Evolutionary conservation across 768 basidiomycete genomes (phyloP), one percentile per base, ranked within the genome.

Genomic region (Collybiopsis confluens): DNA sequence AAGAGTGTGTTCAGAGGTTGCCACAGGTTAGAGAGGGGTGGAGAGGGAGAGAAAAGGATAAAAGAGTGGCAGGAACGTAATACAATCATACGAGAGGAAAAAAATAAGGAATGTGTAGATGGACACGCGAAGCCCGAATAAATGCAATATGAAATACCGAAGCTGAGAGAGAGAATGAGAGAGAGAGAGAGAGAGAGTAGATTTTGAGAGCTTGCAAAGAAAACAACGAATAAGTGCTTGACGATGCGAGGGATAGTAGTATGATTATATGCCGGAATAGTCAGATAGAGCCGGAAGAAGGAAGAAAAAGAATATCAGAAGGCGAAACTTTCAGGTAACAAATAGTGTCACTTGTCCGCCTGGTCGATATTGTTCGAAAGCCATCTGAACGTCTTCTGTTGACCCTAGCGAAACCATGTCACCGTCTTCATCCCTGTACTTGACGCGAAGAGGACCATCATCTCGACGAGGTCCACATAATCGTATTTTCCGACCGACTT

Each of bases 351-450:
- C 88, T 69, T 90, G 90, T 57, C 82, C 82, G n/a, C 86, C 86
- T 27, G 86, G 83, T 58, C 83, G 78, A 69, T 81, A 86, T 54
- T 85, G 79, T 70, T 94, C 92, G 59, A 96, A 94, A 36, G 93
- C 93, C 82, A 96, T 92, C 61, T 92, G 89, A 33, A 95, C 88
- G 65, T 96, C 93, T 67, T 96, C 93, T 33, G 92, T 92, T 42
- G 90, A 92, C 15, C 87, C 88, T 57, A 96, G 78, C 27, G 84
- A 88, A 43, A 96, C 82, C 78, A 92, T 75, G 65, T 96, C 93
- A 21, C 92, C 92, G 62, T 96, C 93, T 64, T 96, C 93, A 68
- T 96, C 93, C 67, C 76, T 83, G 68, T 95, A 96, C 67, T 88
- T 92, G 59, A 94, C 87, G 28, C 89, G 80, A 61, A 96, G 67